Evolutionary conservation across 305 asterid genomes (phyloP).

Genomic region (Fraxinus xanthoxyloides): DNA sequence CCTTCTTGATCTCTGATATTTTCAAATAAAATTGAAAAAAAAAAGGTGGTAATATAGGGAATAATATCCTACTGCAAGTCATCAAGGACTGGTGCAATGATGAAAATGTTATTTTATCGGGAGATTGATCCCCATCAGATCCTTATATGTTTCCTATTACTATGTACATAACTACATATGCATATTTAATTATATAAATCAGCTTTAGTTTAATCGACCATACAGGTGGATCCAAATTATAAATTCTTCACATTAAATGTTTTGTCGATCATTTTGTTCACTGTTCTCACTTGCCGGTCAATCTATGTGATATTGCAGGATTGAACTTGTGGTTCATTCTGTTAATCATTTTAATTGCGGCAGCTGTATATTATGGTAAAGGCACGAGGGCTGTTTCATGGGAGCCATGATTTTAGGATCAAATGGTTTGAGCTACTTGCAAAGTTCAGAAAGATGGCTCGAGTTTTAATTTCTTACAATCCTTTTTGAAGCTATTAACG

Average conservation of each 20-base stretch:
- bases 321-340: slow-evolving; percentile 54
- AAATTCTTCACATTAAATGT: not conserved
- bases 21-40: not conserved
- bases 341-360: slow-evolving; percentile 52
- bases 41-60: not conserved
- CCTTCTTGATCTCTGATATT: slow-evolving; percentile 5
- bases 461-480: not conserved
- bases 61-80: not conserved
- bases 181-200: not conserved
- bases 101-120: not conserved
- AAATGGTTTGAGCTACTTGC: slow-evolving; percentile 9
- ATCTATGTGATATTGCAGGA: slow-evolving; percentile 45
- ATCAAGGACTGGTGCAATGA: not conserved
- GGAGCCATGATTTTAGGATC: slow-evolving; percentile 18
- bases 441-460: not conserved
- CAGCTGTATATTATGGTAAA: slow-evolving; percentile 50
- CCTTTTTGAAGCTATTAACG: not conserved
- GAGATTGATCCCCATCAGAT: not conserved
- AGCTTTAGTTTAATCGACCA: not conserved
- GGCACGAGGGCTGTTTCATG: slow-evolving; percentile 26
- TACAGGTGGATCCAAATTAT: not conserved
- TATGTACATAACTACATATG: not conserved
- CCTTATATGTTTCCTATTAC: not conserved
- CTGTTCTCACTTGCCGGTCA: not conserved
- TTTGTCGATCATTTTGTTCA: not conserved